A percentile compares a stretch with the other conserved stretches of the same genome.
Conservation (phyloP, 805 yeast species). For the Saccharomycopsis sp. region DNA sequence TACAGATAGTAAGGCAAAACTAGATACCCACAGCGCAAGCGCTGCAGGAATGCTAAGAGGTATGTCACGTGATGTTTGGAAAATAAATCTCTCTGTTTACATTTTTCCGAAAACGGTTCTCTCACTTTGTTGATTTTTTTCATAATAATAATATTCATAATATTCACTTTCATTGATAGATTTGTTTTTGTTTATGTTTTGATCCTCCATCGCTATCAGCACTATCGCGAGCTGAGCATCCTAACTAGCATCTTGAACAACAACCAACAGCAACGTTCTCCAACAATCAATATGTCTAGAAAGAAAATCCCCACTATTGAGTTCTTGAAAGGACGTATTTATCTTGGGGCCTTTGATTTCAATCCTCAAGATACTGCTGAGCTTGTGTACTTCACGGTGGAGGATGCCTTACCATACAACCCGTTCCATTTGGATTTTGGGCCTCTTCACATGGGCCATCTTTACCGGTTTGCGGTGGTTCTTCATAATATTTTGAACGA, state of each 20-base stretch:
- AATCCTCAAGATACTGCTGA: slow-evolving; percentile 72
- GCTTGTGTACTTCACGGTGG: slow-evolving; percentile 82
- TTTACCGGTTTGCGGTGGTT: slow-evolving; percentile 91
- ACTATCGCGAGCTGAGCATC: background rate
- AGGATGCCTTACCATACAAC: slow-evolving; percentile 86
- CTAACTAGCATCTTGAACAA: background rate
- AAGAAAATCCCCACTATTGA: slow-evolving; percentile 12
- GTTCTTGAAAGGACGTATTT: slow-evolving; percentile 49
- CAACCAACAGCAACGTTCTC: background rate
- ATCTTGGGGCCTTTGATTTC: slow-evolving; percentile 82
- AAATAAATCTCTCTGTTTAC: too few species aligned
- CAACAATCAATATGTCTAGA: background rate
- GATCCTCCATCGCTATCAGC: too few species aligned
- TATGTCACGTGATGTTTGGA: too few species aligned
- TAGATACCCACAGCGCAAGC: too few species aligned
- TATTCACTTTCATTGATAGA: too few species aligned
- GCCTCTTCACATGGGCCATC: slow-evolving; percentile 87
- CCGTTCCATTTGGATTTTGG: slow-evolving; percentile 97
- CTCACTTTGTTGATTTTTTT: too few species aligned
- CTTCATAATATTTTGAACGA: slow-evolving; percentile 88
- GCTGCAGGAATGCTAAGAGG: too few species aligned
- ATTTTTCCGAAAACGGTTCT: too few species aligned
- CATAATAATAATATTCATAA: too few species aligned
- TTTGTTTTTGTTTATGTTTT: too few species aligned
- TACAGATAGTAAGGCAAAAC: too few species aligned